Evolutionary conservation across 2,329 filamentous ascomycete genomes (phyloP).

Genomic region (Lachnellula cervina): DNA sequence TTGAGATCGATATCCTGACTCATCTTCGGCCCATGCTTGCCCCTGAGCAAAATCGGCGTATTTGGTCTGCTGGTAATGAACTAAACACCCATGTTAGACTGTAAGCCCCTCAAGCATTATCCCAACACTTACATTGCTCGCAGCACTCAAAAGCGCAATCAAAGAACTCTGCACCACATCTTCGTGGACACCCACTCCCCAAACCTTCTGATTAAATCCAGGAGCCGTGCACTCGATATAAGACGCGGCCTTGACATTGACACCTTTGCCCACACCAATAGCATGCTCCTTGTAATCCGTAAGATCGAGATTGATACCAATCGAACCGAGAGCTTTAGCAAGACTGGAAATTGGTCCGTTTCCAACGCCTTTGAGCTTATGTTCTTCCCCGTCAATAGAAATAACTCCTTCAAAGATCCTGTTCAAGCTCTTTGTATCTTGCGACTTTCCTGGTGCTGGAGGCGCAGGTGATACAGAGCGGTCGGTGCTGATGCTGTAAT

Average conservation of each 20-base stretch:
- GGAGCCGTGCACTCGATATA: conserved; percentile 83
- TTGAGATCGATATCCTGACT: conserved; percentile 36
- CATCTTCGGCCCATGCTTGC: conserved; percentile 44
- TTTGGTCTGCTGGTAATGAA: conserved; percentile 67
- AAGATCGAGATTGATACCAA: conserved; percentile 86
- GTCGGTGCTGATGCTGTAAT: conserved; percentile 87
- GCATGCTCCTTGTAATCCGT: conserved; percentile 96
- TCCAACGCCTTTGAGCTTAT: conserved; percentile 72
- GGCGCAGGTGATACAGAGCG: conserved; percentile 71
- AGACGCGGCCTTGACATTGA: conserved; percentile 82
- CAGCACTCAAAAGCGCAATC: conserved; percentile 78
- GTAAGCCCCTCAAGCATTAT: too few species aligned
- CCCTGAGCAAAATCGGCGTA: conserved; percentile 61
- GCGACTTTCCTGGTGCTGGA: conserved; percentile 62
- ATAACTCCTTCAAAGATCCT: conserved; percentile 83
- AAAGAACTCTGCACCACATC: conserved; percentile 89
- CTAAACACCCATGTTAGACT: conserved; percentile 38
- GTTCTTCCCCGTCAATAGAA: conserved; percentile 74
- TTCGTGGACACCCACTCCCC: conserved; percentile 88
- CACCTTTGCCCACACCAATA: conserved; percentile 64
- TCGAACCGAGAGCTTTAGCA: conserved; percentile 69
- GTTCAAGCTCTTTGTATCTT: conserved; percentile 71
- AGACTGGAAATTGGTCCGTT: conserved; percentile 89
- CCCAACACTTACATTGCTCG: conserved; percentile 67
- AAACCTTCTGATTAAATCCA: conserved; percentile 66